Conservation (phyloP, 306 rosid species). For the Heteromeles arbutifolia region DNA sequence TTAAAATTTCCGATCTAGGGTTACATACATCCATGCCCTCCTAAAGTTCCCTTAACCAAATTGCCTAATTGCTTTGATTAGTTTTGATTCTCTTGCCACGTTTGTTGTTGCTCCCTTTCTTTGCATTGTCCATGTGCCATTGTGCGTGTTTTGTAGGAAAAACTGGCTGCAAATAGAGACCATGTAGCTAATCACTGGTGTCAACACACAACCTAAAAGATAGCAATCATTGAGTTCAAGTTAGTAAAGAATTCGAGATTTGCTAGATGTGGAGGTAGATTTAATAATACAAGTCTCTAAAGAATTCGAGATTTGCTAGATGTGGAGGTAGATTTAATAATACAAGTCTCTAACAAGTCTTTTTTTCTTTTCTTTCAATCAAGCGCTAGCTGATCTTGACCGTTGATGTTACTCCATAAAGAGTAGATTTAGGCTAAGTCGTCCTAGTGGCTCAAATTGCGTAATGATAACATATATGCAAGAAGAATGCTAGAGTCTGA, state of each 20-base stretch:
- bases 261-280: background rate
- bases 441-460: background rate
- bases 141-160: conserved; percentile 4
- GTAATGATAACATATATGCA: background rate
- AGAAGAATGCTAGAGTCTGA: background rate
- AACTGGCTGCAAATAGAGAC: conserved; percentile 12
- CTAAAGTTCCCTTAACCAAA: conserved; percentile 4
- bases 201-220: conserved; percentile 14
- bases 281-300: background rate
- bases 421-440: background rate
- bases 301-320: too few relatives aligned
- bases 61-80: background rate
- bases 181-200: background rate
- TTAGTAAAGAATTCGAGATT: background rate
- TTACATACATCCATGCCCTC: conserved; percentile 1
- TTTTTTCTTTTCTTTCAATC: too few relatives aligned
- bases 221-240: background rate
- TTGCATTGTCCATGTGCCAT: conserved; percentile 25
- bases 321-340: background rate
- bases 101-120: background rate
- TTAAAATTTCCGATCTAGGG: conserved; percentile 16
- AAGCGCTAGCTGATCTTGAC: fast-evolving
- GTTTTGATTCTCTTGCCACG: conserved; percentile 3
- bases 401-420: background rate
- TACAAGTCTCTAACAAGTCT: background rate